These are phyloP conservation scores for Fusarium sp. DNA, from an alignment of 2,329 filamentous ascomycete genomes.

Conservation along the genomic window DNA sequence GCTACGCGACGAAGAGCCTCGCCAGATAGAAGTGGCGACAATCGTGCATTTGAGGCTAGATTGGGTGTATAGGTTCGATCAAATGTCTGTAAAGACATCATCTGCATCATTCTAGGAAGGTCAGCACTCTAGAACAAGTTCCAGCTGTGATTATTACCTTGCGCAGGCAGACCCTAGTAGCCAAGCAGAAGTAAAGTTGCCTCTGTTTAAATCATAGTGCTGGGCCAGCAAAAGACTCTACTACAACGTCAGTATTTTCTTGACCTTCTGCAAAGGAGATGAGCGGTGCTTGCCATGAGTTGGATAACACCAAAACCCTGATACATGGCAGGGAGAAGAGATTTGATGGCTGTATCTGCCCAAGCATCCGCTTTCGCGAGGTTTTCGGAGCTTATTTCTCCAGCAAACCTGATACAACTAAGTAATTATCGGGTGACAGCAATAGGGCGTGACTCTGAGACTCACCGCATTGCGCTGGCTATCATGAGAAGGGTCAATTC, in stretches of 20 bases:
- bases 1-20: conserved; percentile 10
- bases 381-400: neutral
- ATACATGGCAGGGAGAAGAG: neutral
- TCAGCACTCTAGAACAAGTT: neutral
- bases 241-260: neutral
- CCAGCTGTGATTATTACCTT: neutral
- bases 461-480: neutral
- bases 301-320: neutral
- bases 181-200: conserved; percentile 1
- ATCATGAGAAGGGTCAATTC: neutral
- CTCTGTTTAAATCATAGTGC: neutral
- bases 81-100: neutral
- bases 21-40: neutral
- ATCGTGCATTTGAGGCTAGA: neutral
- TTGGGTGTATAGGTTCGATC: neutral
- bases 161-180: neutral
- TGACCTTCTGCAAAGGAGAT: neutral
- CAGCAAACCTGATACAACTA: neutral
- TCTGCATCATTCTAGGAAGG: neutral
- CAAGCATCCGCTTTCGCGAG: neutral
- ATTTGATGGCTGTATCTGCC: neutral
- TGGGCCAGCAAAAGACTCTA: neutral
- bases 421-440: neutral
- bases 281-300: neutral
- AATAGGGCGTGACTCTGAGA: neutral